Percentiles rank a stretch among this genome's conserved stretches.
These are phyloP conservation scores for Plectosphaerella plurivora DNA, from an alignment of 2,329 filamentous ascomycete species.

Conservation along the genomic window DNA sequence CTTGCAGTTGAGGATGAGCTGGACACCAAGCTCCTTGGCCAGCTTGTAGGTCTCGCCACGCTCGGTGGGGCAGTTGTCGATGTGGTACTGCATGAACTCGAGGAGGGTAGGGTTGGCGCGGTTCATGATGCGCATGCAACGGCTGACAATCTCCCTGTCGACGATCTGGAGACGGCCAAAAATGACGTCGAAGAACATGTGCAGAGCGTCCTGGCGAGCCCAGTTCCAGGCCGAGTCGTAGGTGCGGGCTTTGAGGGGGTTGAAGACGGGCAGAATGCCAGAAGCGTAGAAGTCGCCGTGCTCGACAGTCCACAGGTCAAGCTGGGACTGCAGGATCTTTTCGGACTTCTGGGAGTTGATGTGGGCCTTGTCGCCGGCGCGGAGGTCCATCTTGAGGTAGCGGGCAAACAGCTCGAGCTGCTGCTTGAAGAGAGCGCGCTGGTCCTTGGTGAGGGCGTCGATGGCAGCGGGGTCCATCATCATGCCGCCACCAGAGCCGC, in stretches of 20 bases:
- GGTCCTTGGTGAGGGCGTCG: conserved; percentile 95
- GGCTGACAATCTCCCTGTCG: conserved; percentile 96
- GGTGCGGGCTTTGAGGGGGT: conserved; percentile 84
- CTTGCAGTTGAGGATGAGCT: conserved; percentile 96
- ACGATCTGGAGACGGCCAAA: conserved; percentile 91
- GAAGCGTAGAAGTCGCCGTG: conserved; percentile 95
- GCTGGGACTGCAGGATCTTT: conserved; percentile 82
- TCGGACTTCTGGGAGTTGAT: conserved; percentile 80
- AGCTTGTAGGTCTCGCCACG: conserved; percentile 96
- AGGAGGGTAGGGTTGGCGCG: conserved; percentile 92
- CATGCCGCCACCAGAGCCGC: conserved; percentile 75
- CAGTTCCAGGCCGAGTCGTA: conserved; percentile 99
- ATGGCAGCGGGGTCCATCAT: conserved; percentile 99
- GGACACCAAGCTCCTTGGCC: conserved; percentile 89
- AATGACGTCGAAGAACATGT: conserved; percentile 99
- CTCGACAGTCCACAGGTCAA: conserved; percentile 92
- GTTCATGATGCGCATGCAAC: conserved; percentile 99
- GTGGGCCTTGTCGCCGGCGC: conserved; percentile 92
- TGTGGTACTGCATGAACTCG: conserved; percentile 99
- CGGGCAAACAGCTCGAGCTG: conserved; percentile 92
- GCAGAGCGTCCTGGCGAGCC: conserved; percentile 94
- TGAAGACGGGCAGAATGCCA: conserved; percentile 93
- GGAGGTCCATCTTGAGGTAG: conserved; percentile 95
- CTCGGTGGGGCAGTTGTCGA: conserved; percentile 96
- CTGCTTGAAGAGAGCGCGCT: conserved; percentile 94